Evolutionary conservation across 225 moss, liverwort and hornwort genomes (phyloP).

Genomic region (Sphagnum tenellum): DNA sequence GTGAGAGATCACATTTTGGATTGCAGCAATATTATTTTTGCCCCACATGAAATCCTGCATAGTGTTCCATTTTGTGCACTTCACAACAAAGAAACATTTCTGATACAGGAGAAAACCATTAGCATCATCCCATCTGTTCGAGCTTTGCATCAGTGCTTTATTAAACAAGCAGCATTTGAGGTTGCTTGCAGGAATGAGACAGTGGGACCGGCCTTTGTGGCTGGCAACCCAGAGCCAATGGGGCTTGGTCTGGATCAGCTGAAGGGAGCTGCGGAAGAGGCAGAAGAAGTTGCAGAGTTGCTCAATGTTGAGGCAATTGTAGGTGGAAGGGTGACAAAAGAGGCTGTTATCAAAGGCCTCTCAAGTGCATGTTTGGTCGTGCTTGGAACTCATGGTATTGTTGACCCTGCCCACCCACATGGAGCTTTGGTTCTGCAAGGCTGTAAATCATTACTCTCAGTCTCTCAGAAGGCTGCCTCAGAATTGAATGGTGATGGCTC

Average conservation of each 20-base stretch:
- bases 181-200: background rate
- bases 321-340: slow-evolving; percentile 4
- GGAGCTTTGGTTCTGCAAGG: background rate
- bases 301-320: slow-evolving; percentile 1
- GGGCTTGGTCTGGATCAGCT: slow-evolving; percentile 5
- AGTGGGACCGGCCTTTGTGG: slow-evolving; percentile 1
- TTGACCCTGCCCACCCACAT: background rate
- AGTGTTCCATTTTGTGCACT: slow-evolving; percentile 20
- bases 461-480: no score
- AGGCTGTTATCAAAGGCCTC: slow-evolving; percentile 7
- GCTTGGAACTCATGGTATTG: slow-evolving; percentile 2
- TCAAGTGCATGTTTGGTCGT: background rate
- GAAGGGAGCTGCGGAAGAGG: slow-evolving; percentile 1
- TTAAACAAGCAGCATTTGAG: background rate
- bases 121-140: slow-evolving; percentile 20
- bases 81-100: slow-evolving; percentile 14
- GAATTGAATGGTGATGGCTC: background rate
- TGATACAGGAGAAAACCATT: slow-evolving; percentile 20
- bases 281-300: slow-evolving; percentile 4
- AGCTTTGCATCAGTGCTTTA: slow-evolving; percentile 11
- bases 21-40: slow-evolving; percentile 22
- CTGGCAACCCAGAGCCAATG: slow-evolving; percentile 10
- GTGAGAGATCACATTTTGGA: slow-evolving; percentile 3
- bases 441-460: background rate
- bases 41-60: slow-evolving; percentile 9